Base-by-base conservation (phyloP, 805 yeast genomes). In the Candida tallmaniae region DNA sequence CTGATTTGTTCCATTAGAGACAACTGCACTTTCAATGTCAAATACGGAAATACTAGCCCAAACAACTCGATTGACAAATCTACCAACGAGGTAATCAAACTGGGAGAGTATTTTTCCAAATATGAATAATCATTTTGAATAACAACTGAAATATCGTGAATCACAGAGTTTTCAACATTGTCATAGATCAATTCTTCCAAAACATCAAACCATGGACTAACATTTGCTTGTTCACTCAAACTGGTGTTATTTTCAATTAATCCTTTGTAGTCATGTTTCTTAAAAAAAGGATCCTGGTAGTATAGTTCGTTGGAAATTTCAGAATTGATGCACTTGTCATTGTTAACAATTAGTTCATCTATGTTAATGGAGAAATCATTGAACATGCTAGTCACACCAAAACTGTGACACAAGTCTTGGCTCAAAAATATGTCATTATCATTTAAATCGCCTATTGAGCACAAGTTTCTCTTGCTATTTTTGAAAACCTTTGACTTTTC, bases 1-100 rank as follows among this genome's bases (percentile, higher is more conserved):
- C 88, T 72, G 41, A 93, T 58, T 35, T 80, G 84, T 48, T 90
- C 97, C 14, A 93, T 57, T n/a, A 93, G 68, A 1, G 97, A 87
- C 38, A 82, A 80, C 50, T 90, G 97, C 34, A 93, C 83, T 41
- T 86, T 84, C 4, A 76, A 59, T 6, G 89, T 76, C 45, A 90
- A 71, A 38, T 69, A 65, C 0, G 94, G 85, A 44, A 90, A 82
- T 1, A 83, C 68, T 6, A 72, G 51, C 4, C 84, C 76, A 51
- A 88, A 85, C 2, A 89, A 66, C 40, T 82, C 87, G 49, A 90
- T 78, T 0, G 96, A 80, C 2, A 73, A 52, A 57, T 90, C 96
- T n/a, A 87, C 72, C 3, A 84, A 52, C 3, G 67, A 54, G 0
- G 68, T 61, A 3, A 54, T 37, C 16, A 67, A 46, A 16, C 43